A percentile compares a stretch with the other conserved stretches of the same genome.
phyloP scores from a whole-genome alignment of 2,329 filamentous ascomycete genomes.

The Calonectria ilicicola region DNA sequence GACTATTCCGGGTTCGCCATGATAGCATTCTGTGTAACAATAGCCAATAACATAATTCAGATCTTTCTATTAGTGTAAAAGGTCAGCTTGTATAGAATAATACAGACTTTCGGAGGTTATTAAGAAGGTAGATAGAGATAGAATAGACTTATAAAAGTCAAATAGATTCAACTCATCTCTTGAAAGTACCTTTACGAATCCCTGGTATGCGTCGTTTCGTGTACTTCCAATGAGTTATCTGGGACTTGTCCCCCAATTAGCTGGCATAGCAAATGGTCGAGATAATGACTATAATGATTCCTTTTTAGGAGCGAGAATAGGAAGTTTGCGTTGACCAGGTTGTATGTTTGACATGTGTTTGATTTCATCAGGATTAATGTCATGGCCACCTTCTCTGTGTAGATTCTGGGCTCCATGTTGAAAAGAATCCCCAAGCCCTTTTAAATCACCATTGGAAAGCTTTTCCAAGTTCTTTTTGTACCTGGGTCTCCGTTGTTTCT shows the following conservation, averaged over 20 bases:
- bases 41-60: not conserved
- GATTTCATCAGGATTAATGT: not conserved
- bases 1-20: not conserved
- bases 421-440: not conserved
- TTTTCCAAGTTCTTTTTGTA: not conserved
- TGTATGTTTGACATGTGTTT: not conserved
- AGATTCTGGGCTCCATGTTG: no score
- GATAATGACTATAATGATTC: not conserved
- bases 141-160: slow-evolving; percentile 11
- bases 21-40: slow-evolving; percentile 4
- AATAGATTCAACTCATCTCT: slow-evolving; percentile 13
- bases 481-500: not conserved
- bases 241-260: not conserved
- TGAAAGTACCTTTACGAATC: slow-evolving; percentile 6
- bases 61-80: not conserved
- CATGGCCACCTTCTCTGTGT: not conserved
- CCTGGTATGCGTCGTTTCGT: not conserved
- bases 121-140: not conserved
- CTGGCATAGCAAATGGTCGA: not conserved
- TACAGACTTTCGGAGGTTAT: no score
- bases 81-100: no score
- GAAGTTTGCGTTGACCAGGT: not conserved
- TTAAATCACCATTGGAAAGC: not conserved
- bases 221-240: slow-evolving; percentile 5
- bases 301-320: not conserved